phyloP scores from a whole-genome alignment of 73 alveolate genomes.

The Paramecium caudatum region DNA sequence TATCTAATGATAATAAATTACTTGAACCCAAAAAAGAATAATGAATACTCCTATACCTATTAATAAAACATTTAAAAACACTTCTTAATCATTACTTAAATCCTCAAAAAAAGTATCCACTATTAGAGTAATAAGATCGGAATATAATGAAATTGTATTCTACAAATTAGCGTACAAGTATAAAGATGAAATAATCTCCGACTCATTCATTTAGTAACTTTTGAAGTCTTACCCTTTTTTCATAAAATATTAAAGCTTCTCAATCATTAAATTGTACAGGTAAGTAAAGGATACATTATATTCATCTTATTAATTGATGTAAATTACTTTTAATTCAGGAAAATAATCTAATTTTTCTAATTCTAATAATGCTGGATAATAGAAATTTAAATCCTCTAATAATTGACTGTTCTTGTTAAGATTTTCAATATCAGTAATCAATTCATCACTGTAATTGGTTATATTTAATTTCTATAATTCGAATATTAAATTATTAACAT shows the following conservation, averaged over 20 bases:
- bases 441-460: not conserved
- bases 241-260: not conserved
- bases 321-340: not conserved
- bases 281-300: constrained; percentile 13
- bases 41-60: not conserved
- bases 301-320: not conserved
- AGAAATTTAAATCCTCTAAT: not conserved
- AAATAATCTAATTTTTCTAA: not conserved
- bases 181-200: not conserved
- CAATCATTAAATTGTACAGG: not conserved
- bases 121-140: not conserved
- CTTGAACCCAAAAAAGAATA: not conserved
- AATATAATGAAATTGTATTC: not conserved
- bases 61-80: not conserved
- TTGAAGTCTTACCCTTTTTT: not conserved
- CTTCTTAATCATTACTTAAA: not conserved
- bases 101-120: constrained; percentile 28
- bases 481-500: not conserved
- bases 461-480: not conserved
- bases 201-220: constrained; percentile 15
- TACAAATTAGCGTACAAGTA: constrained; percentile 27
- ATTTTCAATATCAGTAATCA: not conserved
- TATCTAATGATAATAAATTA: not conserved
- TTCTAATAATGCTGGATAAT: not conserved
- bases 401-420: not conserved